Percentiles rank a stretch among this genome's conserved stretches.
Evolutionary conservation across 768 basidiomycete species (phyloP).

Genomic region (Boletellus sp.): DNA sequence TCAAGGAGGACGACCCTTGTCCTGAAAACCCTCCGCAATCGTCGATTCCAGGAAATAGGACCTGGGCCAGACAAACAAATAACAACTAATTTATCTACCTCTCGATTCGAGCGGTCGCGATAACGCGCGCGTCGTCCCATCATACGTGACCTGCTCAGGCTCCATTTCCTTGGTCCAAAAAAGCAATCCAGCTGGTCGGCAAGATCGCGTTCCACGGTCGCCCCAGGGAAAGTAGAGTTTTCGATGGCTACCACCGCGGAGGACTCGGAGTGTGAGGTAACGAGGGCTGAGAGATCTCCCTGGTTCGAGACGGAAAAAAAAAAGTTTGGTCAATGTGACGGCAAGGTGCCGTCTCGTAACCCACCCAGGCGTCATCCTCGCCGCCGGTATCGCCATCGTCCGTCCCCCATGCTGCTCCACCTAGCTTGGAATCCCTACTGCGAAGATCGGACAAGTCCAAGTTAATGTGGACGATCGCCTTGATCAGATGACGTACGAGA

Average conservation of each 20-base stretch:
- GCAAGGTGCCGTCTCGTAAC: background rate
- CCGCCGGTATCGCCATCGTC: background rate
- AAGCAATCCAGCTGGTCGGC: slow-evolving; percentile 3
- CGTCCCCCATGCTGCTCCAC: background rate
- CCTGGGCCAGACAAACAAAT: background rate
- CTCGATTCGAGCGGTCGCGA: background rate
- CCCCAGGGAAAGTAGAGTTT: slow-evolving; percentile 11
- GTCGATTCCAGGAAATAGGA: slow-evolving; percentile 13
- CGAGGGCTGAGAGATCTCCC: slow-evolving; percentile 4
- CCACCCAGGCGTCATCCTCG: slow-evolving; percentile 8
- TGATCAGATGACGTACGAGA: slow-evolving; percentile 5
- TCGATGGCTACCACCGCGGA: background rate
- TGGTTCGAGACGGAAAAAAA: background rate
- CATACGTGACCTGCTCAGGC: background rate
- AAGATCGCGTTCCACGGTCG: slow-evolving; percentile 7
- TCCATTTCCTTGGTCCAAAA: too few relatives aligned
- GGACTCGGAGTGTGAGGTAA: background rate
- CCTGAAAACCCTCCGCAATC: slow-evolving; percentile 5
- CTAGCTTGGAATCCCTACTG: slow-evolving; percentile 8
- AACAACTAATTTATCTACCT: background rate
- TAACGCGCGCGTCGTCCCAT: too few relatives aligned
- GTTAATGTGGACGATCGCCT: background rate
- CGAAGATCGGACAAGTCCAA: too few relatives aligned
- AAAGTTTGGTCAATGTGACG: background rate
- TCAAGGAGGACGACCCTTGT: background rate